Evolutionary conservation across 176 grass and related monocot species (phyloP), one percentile per base, ranked within the genome.

Genomic region (Cenchrus fungigraminus): DNA sequence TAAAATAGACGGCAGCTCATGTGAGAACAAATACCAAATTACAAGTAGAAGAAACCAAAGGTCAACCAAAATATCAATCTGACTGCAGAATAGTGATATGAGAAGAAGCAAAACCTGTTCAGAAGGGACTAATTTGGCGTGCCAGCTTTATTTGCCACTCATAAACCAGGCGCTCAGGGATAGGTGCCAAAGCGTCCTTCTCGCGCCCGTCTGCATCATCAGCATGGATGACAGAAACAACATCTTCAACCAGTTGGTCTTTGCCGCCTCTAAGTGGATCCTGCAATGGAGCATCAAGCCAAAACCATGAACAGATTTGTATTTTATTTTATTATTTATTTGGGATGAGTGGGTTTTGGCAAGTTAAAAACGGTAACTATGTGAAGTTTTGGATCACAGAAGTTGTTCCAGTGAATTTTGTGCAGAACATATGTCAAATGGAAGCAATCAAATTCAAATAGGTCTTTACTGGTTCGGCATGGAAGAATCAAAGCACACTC

Each of bases 81-180:
- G 37, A 25, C 9, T 6, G 34, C 20, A 74, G 8, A 66, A 51
- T n/a, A 73, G 11, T 73, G 51, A 34, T 22, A 72, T 32, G 25
- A 40, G 29, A 67, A 52, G 50, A 70, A 58, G 31, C 13, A 83
- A 68, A 57, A 87, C 78, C 86, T 82, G 12, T 82, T 98, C 73
- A 98, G 74, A 98, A 98, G 67, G 96, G 96, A 77, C 96, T 98
- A 83, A 98, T 91, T 86, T 53, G 79, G 34, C 84, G 91, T 28
- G 96, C 96, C 84, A 98, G 84, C 72, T 92, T 89, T 87, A 98
- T 73, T 78, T 91, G 96, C 96, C 96, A 95, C 70, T 98, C 96
- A 19, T 88, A 85, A 82, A 94, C 96, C 37, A 98, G 81, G 42
- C 93, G 93, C 13, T 86, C 85, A 0, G 91, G 83, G 70, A 13